Evolutionary conservation across 805 yeast species (phyloP), one percentile per base, ranked within the genome.

Genomic region (Metschnikowia vanudenii): DNA sequence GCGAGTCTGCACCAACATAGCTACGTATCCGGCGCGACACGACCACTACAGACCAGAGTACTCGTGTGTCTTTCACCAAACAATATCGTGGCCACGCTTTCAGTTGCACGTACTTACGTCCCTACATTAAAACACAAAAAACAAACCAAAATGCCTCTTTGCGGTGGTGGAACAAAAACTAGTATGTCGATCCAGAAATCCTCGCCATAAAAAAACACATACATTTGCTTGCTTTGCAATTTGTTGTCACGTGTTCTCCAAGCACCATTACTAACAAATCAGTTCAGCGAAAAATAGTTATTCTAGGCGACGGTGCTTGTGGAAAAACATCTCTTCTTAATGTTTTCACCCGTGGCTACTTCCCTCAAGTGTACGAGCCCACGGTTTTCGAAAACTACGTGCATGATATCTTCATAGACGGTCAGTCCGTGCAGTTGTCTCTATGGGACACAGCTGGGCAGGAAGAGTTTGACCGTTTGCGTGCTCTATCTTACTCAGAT

Each of bases 381-480:
- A 92, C 99, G 0, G 97, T 92, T 32, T 92, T 94, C 68, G 98
- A 92, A 64, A 92, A 92, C 71, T 92, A 92, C 64, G 96, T 91
- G 49, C 98, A 92, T 68, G 98, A 92, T 64, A 94, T 92, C 54
- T 92, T 88, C 69, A 90, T 92, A 45, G 99, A 92, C 64, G 92
- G 92, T 43, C 89, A 88, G 64, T 89, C 94, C 41, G 87, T 92
- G 58, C 96, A 91, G 61, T 72, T 92, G 47, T 90, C 97, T 13
- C 73, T 92, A 45, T 94, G 99, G 99, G 99, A 92, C 65, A 92
- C 99, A 5, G 99, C 99, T 1, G 99, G 99, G 7, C 99, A 92
- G 73, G 99, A 92, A 69, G 99, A 92, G 70, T 92, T 92, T 59
- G 99, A 92, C 66, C 79, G 97, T 53, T 76, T 92, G 65, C 80